A percentile compares a stretch with the other conserved stretches of the same genome.
Evolutionary conservation across 352 stramenopile species (phyloP).

Genomic region (Globisporangium rhizosaccharum): DNA sequence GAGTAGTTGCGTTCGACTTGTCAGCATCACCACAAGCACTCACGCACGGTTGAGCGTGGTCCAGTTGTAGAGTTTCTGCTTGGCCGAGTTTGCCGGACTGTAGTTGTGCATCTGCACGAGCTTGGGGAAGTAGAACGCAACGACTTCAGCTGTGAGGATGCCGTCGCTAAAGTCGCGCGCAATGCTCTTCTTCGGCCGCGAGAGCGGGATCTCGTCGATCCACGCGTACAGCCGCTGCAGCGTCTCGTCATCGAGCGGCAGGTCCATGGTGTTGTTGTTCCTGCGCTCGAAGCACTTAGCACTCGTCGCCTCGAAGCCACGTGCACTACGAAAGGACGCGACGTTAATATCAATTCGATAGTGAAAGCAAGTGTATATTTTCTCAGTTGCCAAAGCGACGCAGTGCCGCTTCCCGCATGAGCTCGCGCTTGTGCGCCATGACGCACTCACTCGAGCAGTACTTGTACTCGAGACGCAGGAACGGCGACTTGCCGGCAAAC

Average conservation of each 20-base stretch:
- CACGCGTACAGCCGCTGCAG: slow-evolving; percentile 93
- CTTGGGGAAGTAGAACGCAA: slow-evolving; percentile 93
- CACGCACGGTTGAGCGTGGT: slow-evolving; percentile 88
- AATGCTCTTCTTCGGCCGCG: slow-evolving; percentile 94
- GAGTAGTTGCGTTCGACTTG: neutral
- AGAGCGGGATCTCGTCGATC: slow-evolving; percentile 94
- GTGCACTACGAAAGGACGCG: slow-evolving; percentile 23
- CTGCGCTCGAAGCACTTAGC: neutral
- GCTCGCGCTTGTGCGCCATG: slow-evolving; percentile 87
- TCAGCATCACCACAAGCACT: neutral
- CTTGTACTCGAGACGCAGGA: slow-evolving; percentile 88
- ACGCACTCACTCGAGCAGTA: slow-evolving; percentile 95
- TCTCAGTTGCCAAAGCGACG: slow-evolving; percentile 56
- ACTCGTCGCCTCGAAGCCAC: neutral
- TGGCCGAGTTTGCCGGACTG: slow-evolving; percentile 87
- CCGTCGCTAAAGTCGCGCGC: slow-evolving; percentile 94
- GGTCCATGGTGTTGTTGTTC: slow-evolving; percentile 27
- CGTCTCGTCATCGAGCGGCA: slow-evolving; percentile 83
- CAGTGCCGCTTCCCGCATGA: slow-evolving; percentile 91
- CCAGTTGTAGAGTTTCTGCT: slow-evolving; percentile 96
- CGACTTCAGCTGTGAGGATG: slow-evolving; percentile 86
- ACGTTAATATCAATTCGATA: slow-evolving; percentile 11
- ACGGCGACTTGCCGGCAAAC: slow-evolving; percentile 83
- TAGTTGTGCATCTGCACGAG: slow-evolving; percentile 97
- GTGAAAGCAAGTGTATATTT: neutral